phyloP scores from a whole-genome alignment of 2,329 filamentous ascomycete species.

The Alternaria sp. region DNA sequence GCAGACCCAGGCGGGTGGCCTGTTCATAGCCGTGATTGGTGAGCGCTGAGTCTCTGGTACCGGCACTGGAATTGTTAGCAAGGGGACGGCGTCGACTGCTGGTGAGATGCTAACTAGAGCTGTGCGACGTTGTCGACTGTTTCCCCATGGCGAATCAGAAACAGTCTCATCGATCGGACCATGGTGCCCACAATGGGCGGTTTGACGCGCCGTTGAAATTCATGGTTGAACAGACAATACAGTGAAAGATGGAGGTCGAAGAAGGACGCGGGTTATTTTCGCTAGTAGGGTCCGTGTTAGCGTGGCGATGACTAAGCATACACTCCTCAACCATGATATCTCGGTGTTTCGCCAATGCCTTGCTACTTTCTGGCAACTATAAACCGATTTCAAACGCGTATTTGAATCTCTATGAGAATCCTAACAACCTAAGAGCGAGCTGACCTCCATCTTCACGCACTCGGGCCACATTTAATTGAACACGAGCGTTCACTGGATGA shows the following conservation, averaged over 20 bases:
- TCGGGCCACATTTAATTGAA: too few species aligned
- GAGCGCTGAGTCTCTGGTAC: constrained; percentile 78
- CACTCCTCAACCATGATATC: too few species aligned
- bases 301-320: constrained; percentile 14
- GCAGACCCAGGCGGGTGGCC: constrained; percentile 72
- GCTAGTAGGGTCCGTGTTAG: constrained; percentile 24
- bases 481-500: too few species aligned
- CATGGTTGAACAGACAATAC: constrained; percentile 24
- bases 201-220: constrained; percentile 18
- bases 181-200: constrained; percentile 34
- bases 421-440: too few species aligned
- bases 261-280: constrained; percentile 13
- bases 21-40: constrained; percentile 85
- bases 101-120: constrained; percentile 65
- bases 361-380: too few species aligned
- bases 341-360: too few species aligned
- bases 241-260: constrained; percentile 6
- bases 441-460: too few species aligned
- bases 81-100: not conserved
- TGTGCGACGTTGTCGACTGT: constrained; percentile 87
- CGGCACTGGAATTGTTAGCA: constrained; percentile 66
- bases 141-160: constrained; percentile 87
- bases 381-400: too few species aligned
- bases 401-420: too few species aligned
- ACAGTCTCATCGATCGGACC: constrained; percentile 65